These are phyloP conservation scores for Lactarius tabidus DNA, from an alignment of 768 basidiomycete genomes.

Conservation along the genomic window DNA sequence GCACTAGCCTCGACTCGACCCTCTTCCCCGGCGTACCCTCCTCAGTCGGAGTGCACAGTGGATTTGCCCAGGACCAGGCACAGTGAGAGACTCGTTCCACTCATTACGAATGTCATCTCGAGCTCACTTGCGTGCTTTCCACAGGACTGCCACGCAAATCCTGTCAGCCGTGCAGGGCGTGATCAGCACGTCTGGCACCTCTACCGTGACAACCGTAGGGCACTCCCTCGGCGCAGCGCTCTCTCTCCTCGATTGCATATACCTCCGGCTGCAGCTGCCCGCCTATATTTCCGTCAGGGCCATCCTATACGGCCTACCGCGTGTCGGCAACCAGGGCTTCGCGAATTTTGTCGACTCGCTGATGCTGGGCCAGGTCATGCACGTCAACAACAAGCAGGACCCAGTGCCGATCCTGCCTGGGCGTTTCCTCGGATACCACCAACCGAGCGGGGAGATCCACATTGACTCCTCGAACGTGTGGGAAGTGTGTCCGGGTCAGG, in stretches of 20 bases:
- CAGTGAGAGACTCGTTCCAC: not conserved
- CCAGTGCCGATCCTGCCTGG: conserved; percentile 55
- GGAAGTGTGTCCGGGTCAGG: conserved; percentile 40
- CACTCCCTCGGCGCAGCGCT: conserved; percentile 34
- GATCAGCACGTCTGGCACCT: conserved; percentile 35
- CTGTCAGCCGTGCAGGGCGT: conserved; percentile 39
- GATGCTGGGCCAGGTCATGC: conserved; percentile 28
- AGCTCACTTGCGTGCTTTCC: not conserved
- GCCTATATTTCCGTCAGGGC: conserved; percentile 35
- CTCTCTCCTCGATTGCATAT: conserved; percentile 30
- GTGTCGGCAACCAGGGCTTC: conserved; percentile 42
- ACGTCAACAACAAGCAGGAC: conserved; percentile 39
- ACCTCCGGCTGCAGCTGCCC: conserved; percentile 29
- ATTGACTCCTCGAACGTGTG: conserved; percentile 40
- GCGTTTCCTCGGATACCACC: conserved; percentile 45
- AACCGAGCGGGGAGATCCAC: conserved; percentile 52
- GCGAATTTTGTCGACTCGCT: conserved; percentile 25
- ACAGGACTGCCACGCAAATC: conserved; percentile 39
- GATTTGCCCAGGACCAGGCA: conserved; percentile 50
- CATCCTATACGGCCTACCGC: conserved; percentile 45
- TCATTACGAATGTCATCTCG: not conserved
- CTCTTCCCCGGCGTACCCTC: conserved; percentile 53
- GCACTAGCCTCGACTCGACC: conserved; percentile 35
- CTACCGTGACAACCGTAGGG: conserved; percentile 40
- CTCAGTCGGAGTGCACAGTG: conserved; percentile 44